These are phyloP conservation scores for maize (Zea mays) DNA, from an alignment of 176 grass and related monocot genomes.

Conservation along the genomic window DNA sequence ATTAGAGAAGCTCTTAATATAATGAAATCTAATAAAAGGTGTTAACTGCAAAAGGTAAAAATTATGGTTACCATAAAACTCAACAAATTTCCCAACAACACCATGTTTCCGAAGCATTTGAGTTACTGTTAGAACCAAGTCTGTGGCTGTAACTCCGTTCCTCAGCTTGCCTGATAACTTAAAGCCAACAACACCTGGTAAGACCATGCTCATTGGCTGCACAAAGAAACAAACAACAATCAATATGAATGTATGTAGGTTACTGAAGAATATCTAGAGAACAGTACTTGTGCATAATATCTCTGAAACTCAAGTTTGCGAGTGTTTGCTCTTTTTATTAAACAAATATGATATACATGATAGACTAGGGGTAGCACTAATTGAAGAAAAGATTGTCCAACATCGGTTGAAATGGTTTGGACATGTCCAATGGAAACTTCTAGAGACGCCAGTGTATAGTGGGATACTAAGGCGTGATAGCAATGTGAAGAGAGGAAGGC, in stretches of 20 bases:
- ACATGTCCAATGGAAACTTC: no score
- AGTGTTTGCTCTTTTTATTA: background rate
- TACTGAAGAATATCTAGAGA: background rate
- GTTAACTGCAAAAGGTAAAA: background rate
- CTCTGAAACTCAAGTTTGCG: background rate
- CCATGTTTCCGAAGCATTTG: slow-evolving; percentile 97
- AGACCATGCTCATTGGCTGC: slow-evolving; percentile 97
- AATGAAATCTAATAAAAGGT: slow-evolving; percentile 9
- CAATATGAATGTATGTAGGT: slow-evolving; percentile 20
- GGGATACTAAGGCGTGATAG: no score
- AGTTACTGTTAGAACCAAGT: slow-evolving; percentile 95
- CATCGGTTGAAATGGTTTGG: no score
- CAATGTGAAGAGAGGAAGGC: no score
- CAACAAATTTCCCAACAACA: slow-evolving; percentile 96
- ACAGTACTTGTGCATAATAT: background rate
- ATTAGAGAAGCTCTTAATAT: slow-evolving; percentile 22
- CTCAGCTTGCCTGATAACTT: slow-evolving; percentile 84
- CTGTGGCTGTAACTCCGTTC: slow-evolving; percentile 93
- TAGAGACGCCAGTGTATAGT: no score
- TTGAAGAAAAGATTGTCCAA: no score
- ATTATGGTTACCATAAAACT: slow-evolving; percentile 72
- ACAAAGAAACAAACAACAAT: slow-evolving; percentile 28
- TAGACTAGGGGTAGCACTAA: no score
- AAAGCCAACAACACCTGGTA: slow-evolving; percentile 95
- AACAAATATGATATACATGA: background rate